Percentiles rank a stretch among this genome's conserved stretches.
Conservation (phyloP, 192 early-diverging fungal genomes). For the Gigaspora rosea region DNA sequence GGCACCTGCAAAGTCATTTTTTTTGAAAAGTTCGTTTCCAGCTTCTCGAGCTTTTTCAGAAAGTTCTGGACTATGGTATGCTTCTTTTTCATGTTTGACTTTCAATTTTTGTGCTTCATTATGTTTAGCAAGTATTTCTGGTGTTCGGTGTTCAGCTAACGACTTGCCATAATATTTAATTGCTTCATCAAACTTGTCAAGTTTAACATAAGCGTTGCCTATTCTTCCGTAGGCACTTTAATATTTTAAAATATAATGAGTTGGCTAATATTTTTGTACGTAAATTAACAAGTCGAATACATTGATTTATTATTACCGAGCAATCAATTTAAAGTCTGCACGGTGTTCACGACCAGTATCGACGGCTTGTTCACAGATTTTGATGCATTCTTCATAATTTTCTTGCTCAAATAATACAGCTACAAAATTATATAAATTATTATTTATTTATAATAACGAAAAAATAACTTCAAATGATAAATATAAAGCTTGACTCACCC, state of each 20-base stretch:
- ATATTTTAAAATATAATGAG: neutral
- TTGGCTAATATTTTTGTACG: no score
- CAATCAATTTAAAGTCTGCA: constrained; percentile 94
- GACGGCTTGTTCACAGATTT: constrained; percentile 87
- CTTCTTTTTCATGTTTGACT: constrained; percentile 77
- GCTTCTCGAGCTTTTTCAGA: constrained; percentile 89
- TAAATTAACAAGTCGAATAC: neutral
- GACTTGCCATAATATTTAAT: constrained; percentile 94
- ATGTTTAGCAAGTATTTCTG: constrained; percentile 87
- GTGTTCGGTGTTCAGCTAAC: constrained; percentile 91
- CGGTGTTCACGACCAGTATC: constrained; percentile 88
- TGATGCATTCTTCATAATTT: constrained; percentile 90
- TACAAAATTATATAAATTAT: constrained; percentile 19
- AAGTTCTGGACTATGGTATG: constrained; percentile 80
- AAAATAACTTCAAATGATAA: neutral
- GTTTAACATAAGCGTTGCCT: constrained; percentile 84
- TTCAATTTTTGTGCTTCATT: constrained; percentile 84
- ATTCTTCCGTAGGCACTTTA: constrained; percentile 87
- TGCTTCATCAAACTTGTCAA: constrained; percentile 77
- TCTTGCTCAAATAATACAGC: constrained; percentile 95
- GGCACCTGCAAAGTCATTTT: constrained; percentile 81
- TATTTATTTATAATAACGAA: no score
- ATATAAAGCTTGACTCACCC: constrained; percentile 44
- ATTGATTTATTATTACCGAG: constrained; percentile 50
- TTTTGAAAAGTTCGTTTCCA: constrained; percentile 94